A percentile compares a stretch with the other conserved stretches of the same genome.
These are phyloP conservation scores for Candida suzukii DNA, from an alignment of 805 yeast genomes.

Conservation along the genomic window DNA sequence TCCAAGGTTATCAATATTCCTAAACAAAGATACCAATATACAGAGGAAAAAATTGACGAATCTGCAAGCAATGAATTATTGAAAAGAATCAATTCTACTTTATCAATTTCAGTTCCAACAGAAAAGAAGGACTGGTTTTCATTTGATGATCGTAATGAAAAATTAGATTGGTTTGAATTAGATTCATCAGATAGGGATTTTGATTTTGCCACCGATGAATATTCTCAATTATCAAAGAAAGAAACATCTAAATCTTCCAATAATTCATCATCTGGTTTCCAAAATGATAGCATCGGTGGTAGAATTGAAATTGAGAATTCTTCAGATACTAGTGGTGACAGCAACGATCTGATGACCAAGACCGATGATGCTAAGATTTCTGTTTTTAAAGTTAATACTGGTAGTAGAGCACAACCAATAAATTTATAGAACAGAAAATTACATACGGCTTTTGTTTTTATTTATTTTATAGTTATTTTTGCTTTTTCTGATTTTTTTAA, in stretches of 20 bases:
- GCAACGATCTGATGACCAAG: background rate
- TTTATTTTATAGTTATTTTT: too few relatives aligned
- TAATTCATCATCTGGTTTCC: background rate
- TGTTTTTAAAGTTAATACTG: background rate
- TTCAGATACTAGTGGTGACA: background rate
- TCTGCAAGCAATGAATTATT: background rate
- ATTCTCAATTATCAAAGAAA: background rate
- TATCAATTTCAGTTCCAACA: conserved; percentile 30
- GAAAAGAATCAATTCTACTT: background rate
- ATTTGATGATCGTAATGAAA: conserved; percentile 2
- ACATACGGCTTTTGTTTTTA: background rate
- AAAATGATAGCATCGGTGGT: background rate
- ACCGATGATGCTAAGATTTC: background rate
- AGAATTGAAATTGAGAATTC: background rate
- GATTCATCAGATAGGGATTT: background rate
- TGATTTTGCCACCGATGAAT: background rate
- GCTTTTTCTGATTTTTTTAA: too few relatives aligned
- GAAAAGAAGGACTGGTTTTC: conserved; percentile 11
- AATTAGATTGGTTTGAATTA: background rate
- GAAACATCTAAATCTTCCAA: background rate
- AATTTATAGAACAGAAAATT: too few relatives aligned
- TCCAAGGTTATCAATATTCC: background rate
- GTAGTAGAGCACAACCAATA: background rate
- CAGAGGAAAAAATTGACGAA: background rate
- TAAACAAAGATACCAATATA: background rate